Base-by-base conservation (phyloP, 352 stramenopile species). In the Phytophthora cajani region DNA sequence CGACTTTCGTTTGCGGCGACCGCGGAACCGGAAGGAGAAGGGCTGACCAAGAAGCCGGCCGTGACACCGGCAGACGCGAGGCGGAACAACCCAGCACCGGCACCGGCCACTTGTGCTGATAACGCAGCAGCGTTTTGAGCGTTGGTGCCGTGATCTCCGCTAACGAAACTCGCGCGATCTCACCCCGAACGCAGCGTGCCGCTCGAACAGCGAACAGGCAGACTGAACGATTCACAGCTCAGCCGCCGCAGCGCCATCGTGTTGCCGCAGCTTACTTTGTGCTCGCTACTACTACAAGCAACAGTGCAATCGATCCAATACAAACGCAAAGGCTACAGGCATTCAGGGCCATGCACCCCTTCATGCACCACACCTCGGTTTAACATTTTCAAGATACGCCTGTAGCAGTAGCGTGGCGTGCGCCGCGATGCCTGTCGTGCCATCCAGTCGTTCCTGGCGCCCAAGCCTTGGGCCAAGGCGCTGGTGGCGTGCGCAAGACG, bases 1-100 rank as follows among this genome's bases (percentile, higher is more conserved):
- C 21, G 19, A 50, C 61, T 72, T 66, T 79, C 61, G 44, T 79
- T 76, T 68, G 67, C 68, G 63, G 62, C 63, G 63, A 76, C 67
- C 62, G 17, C 17, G 40, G 21, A 52, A 8, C 49, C 6, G 14
- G 49, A 49, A 19, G 12, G 40, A 19, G 16, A 46, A 46, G 46
- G 46, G 23, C 27, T 67, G 51, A 64, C 50, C 38, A 69, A 72
- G 54, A 62, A 69, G 42, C 36, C 30, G 21, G n/a, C 46, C 17
- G 36, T 32, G 64, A 64, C 53, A 68, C 42, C 33, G 21, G 59
- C 25, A 55, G 36, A 33, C 65, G 60, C 17, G 5, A 65, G 54
- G 46, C 46, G 61, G 46, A 65, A 66, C 62, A 74, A 19, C 42
- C 7, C 27, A 57, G 19, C 42, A 58, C 33, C 21, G 60, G 62